Percentiles rank a stretch among this genome's conserved stretches.
Evolutionary conservation across 108 stramenopile genomes (phyloP).

Genomic region (Nannochloropsis oceanica): DNA sequence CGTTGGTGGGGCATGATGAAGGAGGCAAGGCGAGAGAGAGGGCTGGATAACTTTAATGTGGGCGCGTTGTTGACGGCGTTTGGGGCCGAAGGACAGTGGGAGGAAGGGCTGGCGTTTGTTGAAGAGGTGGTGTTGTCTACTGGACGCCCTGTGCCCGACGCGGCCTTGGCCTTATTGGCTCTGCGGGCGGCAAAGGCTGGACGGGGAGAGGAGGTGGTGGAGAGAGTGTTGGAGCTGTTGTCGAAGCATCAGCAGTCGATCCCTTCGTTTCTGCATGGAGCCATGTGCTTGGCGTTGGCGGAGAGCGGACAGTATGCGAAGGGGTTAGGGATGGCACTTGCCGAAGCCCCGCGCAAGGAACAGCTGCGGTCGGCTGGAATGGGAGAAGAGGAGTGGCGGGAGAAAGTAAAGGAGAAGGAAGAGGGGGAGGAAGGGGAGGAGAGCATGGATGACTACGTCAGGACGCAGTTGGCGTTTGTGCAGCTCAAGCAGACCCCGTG

Average conservation of each 20-base stretch:
- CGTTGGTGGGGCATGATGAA: not conserved
- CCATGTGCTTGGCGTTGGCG: not conserved
- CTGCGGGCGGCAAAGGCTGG: not conserved
- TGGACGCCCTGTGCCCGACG: not conserved
- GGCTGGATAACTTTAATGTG: not conserved
- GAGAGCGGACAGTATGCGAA: not conserved
- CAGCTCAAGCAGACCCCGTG: not conserved
- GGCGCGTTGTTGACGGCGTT: not conserved
- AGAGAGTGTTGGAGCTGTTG: not conserved
- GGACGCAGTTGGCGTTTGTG: not conserved
- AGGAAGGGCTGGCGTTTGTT: not conserved
- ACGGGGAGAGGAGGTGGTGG: not conserved
- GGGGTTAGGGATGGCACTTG: not conserved
- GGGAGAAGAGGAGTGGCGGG: not conserved
- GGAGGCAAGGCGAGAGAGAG: not conserved
- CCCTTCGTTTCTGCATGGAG: not conserved
- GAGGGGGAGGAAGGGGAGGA: not conserved
- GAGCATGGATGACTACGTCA: not conserved
- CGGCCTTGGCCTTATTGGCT: not conserved
- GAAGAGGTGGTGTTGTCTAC: not conserved
- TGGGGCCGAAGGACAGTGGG: not conserved
- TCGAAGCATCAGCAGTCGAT: not conserved
- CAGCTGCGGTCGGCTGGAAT: not conserved
- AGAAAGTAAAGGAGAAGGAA: too few relatives aligned
- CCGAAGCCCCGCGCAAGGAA: not conserved